phyloP scores from a whole-genome alignment of 148 eudicot genomes.

The Chenopodium quinoa region DNA sequence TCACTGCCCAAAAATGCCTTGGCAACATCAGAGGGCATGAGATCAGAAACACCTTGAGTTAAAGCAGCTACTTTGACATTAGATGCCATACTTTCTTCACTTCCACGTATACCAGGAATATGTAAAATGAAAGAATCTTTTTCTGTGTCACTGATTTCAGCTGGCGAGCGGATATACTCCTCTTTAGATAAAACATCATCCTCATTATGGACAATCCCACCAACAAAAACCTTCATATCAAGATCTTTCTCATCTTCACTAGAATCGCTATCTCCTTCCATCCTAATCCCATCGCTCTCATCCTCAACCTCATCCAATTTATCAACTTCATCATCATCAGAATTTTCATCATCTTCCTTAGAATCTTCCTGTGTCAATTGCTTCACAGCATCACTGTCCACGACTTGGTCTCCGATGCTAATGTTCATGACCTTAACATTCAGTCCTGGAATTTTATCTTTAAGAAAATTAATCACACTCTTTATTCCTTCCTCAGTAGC shows the following conservation, averaged over 20 bases:
- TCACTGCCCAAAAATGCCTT: slow-evolving; percentile 68
- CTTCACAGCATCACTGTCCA: slow-evolving; percentile 60
- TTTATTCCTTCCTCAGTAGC: slow-evolving; percentile 89
- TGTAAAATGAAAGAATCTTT: slow-evolving; percentile 82
- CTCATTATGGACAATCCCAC: slow-evolving; percentile 77
- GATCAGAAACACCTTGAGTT: slow-evolving; percentile 68
- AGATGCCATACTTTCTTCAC: slow-evolving; percentile 44
- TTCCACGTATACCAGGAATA: slow-evolving; percentile 55
- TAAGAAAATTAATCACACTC: slow-evolving; percentile 90
- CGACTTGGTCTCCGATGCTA: slow-evolving; percentile 48
- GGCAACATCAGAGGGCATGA: slow-evolving; percentile 95
- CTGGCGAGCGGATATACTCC: slow-evolving; percentile 68
- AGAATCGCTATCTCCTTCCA: slow-evolving; percentile 46
- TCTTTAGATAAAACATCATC: slow-evolving; percentile 71
- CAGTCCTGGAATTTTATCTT: slow-evolving; percentile 89
- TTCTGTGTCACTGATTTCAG: slow-evolving; percentile 62
- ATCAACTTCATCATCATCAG: slow-evolving; percentile 66
- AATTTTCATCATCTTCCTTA: slow-evolving; percentile 40
- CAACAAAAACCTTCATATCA: slow-evolving; percentile 77
- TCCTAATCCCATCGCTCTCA: slow-evolving; percentile 36
- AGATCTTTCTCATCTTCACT: slow-evolving; percentile 58
- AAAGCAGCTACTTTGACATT: slow-evolving; percentile 61
- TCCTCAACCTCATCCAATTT: slow-evolving; percentile 41
- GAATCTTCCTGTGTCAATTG: slow-evolving; percentile 52
- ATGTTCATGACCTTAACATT: slow-evolving; percentile 73